Conservation (phyloP, 192 early-diverging fungal species). For the Chytriomyces confervae region DNA sequence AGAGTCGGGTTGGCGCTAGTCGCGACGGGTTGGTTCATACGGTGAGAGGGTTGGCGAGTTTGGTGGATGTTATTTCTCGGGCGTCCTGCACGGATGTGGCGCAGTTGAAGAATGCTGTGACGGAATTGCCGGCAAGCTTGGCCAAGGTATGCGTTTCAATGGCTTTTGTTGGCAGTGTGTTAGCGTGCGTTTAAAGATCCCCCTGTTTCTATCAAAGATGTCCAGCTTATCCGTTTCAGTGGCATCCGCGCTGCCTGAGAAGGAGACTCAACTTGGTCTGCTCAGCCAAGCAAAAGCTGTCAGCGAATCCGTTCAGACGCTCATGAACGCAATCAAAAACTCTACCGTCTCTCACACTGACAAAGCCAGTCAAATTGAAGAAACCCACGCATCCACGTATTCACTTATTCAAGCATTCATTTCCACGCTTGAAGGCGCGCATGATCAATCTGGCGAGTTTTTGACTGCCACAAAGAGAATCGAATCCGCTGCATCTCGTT, state of each 20-base stretch:
- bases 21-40: constrained; percentile 50
- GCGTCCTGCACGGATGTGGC: constrained; percentile 44
- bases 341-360: constrained; percentile 37
- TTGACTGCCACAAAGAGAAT: constrained; percentile 39
- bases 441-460: constrained; percentile 58
- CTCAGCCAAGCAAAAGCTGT: constrained; percentile 53
- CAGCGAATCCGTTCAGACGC: constrained; percentile 47
- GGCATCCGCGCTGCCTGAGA: constrained; percentile 53
- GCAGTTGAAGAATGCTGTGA: constrained; percentile 44
- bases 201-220: constrained; percentile 31
- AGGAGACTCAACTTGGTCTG: constrained; percentile 43
- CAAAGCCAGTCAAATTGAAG: constrained; percentile 42
- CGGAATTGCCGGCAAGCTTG: constrained; percentile 51
- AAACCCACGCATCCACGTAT: constrained; percentile 35
- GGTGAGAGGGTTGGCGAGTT: constrained; percentile 45
- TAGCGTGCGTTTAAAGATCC: not conserved
- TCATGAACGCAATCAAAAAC: constrained; percentile 45
- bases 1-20: constrained; percentile 23
- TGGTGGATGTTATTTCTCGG: constrained; percentile 54
- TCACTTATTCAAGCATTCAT: constrained; percentile 49
- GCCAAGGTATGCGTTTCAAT: constrained; percentile 38
- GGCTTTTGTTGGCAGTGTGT: not conserved
- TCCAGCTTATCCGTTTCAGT: constrained; percentile 43
- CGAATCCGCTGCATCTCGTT: constrained; percentile 44
- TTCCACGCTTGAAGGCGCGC: constrained; percentile 53